Percentiles rank a stretch among this genome's conserved stretches.
Conservation (phyloP, 352 stramenopile species). For the Globisporangium emineosum region DNA sequence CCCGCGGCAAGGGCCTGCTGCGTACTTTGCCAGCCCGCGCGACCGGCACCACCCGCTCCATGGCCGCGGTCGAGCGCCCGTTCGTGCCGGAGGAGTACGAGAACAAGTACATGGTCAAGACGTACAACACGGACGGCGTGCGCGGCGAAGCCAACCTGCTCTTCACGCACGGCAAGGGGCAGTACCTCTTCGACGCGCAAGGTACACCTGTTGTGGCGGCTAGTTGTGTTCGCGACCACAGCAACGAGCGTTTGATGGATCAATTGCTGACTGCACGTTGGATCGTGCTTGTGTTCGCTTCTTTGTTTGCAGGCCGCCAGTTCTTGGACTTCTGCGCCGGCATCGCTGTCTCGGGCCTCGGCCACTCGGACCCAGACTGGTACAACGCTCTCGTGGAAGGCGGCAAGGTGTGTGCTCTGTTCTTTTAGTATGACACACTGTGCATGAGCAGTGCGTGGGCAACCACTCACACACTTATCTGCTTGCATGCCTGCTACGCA, state of each 20-base stretch:
- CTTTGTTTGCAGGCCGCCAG: constrained; percentile 29
- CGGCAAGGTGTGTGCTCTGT: constrained; percentile 32
- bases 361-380: constrained; percentile 89
- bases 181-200: constrained; percentile 89
- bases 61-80: constrained; percentile 29
- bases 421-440: background rate
- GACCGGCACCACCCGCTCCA: constrained; percentile 17
- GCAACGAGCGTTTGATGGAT: background rate
- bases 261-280: background rate
- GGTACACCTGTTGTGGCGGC: constrained; percentile 30
- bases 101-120: constrained; percentile 78
- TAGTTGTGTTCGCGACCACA: background rate
- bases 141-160: constrained; percentile 61
- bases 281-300: background rate
- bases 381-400: constrained; percentile 64
- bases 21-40: constrained; percentile 4
- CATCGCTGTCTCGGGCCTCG: constrained; percentile 87
- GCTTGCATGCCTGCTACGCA: constrained; percentile 57
- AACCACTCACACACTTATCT: too few species aligned
- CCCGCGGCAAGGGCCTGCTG: constrained; percentile 10
- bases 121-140: constrained; percentile 77
- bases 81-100: constrained; percentile 67
- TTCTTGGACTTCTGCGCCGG: constrained; percentile 94
- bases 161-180: constrained; percentile 89
- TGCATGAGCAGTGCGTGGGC: background rate